Evolutionary conservation across 208 protist species (phyloP), one percentile per base, ranked within the genome.

Genomic region (Trypanosomatidae sp.): DNA sequence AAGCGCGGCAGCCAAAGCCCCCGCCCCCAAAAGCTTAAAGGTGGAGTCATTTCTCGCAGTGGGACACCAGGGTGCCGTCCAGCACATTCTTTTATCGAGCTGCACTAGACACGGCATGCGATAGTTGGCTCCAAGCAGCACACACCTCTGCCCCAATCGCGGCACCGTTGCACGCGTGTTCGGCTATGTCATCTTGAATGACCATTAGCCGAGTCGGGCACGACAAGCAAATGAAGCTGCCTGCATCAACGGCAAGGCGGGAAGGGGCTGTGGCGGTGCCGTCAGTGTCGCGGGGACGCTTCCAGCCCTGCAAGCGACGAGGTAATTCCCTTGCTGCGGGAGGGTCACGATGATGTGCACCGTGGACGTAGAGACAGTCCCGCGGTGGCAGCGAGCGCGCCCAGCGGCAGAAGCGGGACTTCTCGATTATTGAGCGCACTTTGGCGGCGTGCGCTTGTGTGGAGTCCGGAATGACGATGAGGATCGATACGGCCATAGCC

Each of bases 161-260:
- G 3, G 55, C 49, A n/a, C 79, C 82, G 52, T 64, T 25, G 33
- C 67, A 47, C 30, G 75, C 47, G 13, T 36, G 43, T 33, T 81
- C 77, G 12, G 79, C 73, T 28, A 15, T 44, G 30, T 80, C 79
- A 46, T 81, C 73, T 52, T 87, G 82, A 69, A 87, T 7, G 36
- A 87, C 73, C 39, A 87, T 58, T 8, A 87, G n/a, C 25, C 74
- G 73, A 33, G 78, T 87, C 3, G 82, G 60, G 55, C 82, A 87
- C 12, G 75, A 84, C 30, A 87, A 58, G 36, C 66, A 49, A 10
- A 87, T 60, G 41, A 87, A 62, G 15, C 49, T 46, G 67, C 30
- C 25, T 17, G 49, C 67, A 25, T 43, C 33, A 47, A 30, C n/a
- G 12, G 44, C 44, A 1, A 33, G 10, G n/a, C n/a, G 5, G 33